These are phyloP conservation scores for Torrubiella hemipterigena DNA, from an alignment of 2,329 filamentous ascomycete species.

Conservation along the genomic window DNA sequence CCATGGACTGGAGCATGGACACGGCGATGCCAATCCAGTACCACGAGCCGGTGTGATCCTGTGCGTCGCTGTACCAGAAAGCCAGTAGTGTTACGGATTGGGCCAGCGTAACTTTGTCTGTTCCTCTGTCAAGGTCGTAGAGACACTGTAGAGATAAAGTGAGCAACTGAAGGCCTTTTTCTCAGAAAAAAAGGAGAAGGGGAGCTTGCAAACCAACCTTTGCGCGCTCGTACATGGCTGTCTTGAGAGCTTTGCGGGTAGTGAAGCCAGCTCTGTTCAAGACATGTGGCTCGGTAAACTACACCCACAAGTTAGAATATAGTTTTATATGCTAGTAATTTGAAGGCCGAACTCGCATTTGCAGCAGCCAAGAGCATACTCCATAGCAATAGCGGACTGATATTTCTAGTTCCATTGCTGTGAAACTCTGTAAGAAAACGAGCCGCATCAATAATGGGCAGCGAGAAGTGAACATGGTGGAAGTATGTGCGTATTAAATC, in stretches of 20 bases:
- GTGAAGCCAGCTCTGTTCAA: slow-evolving; percentile 1
- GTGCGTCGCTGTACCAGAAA: slow-evolving; percentile 2
- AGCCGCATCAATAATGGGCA: slow-evolving; percentile 2
- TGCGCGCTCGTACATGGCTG: slow-evolving; percentile 4
- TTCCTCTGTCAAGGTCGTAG: too few species aligned
- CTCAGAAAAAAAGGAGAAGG: not conserved
- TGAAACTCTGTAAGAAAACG: slow-evolving; percentile 3
- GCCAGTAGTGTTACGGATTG: not conserved
- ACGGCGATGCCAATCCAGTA: slow-evolving; percentile 3
- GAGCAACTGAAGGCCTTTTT: too few species aligned
- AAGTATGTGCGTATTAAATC: slow-evolving; percentile 2
- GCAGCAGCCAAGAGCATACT: too few species aligned
- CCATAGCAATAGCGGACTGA: slow-evolving; percentile 1
- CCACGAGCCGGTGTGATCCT: slow-evolving; percentile 2
- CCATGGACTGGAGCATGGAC: not conserved
- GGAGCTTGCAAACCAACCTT: not conserved
- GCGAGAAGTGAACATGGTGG: slow-evolving; percentile 4
- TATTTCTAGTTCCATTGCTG: not conserved
- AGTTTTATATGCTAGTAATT: too few species aligned
- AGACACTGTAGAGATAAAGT: too few species aligned
- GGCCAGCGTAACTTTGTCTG: not conserved
- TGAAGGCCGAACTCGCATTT: too few species aligned
- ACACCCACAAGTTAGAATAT: too few species aligned
- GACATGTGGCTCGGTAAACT: too few species aligned
- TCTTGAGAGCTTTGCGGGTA: slow-evolving; percentile 4